These are phyloP conservation scores for Leccinum broughii DNA, from an alignment of 768 basidiomycete genomes.

Conservation along the genomic window DNA sequence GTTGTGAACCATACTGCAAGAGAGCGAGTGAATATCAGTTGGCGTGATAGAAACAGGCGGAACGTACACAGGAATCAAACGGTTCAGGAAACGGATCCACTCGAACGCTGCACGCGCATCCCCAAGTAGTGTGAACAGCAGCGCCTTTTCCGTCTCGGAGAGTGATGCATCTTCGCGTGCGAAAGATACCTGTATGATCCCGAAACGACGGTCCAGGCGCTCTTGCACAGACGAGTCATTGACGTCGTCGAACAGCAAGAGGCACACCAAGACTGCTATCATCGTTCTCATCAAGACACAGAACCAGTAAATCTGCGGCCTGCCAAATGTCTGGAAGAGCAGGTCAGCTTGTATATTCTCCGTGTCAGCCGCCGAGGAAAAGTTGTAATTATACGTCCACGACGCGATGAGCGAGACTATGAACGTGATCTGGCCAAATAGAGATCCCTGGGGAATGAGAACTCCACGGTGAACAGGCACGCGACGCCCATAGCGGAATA, in stretches of 20 bases:
- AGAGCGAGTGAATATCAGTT: not conserved
- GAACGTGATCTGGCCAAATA: constrained; percentile 37
- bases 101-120: constrained; percentile 26
- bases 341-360: constrained; percentile 25
- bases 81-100: constrained; percentile 72
- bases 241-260: constrained; percentile 19
- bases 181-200: constrained; percentile 17
- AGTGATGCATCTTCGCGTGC: not conserved
- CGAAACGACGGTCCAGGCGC: constrained; percentile 17
- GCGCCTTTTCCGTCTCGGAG: constrained; percentile 10
- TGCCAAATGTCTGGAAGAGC: constrained; percentile 16
- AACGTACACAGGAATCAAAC: constrained; percentile 82
- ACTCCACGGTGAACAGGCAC: constrained; percentile 30
- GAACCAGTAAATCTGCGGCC: constrained; percentile 15
- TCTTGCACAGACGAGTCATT: constrained; percentile 10
- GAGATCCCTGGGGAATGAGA: constrained; percentile 32
- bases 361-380: constrained; percentile 34
- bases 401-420: constrained; percentile 28
- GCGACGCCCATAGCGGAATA: constrained; percentile 10
- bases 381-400: constrained; percentile 33
- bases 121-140: constrained; percentile 20
- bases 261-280: constrained; percentile 22
- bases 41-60: not conserved
- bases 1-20: constrained; percentile 91
- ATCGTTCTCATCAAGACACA: constrained; percentile 18